Evolutionary conservation across 148 eudicot genomes (phyloP), one percentile per base, ranked within the genome.

Genomic region (Silene latifolia): DNA sequence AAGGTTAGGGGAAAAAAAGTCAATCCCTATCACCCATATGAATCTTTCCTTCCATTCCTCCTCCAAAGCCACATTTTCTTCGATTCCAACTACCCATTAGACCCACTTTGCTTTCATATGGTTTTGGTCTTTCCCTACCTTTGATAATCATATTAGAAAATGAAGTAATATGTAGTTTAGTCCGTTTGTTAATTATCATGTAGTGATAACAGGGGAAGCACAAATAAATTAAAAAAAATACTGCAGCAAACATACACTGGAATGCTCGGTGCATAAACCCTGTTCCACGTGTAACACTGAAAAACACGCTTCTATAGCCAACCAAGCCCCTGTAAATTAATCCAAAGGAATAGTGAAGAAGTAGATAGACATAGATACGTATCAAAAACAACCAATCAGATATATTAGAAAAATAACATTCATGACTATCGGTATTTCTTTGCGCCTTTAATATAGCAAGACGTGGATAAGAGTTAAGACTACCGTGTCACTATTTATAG

Each of bases 181-280:
- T 51, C 23, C 27, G 32, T 17, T 9, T 72, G 51, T 59, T 58
- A 60, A 58, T 58, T 7, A 24, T 18, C 54, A 42, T 56, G 44
- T 5, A 51, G 1, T n/a, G 71, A 29, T 44, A 62, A 24, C 9
- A 62, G 4, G 73, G 32, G 15, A 48, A 69, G 32, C 4, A 39
- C 42, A 67, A n/a, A 35, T 0, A 21, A 51, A 15, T 0, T 19
- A 74, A 44, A 54, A 15, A 67, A 54, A 9, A 4, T 7, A 54
- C 47, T 13, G 48, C 48, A 46, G 3, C 27, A 35, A 58, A 67
- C 90, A 77, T 96, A 96, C 99, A 72, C 78, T 88, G 74, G 86
- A 96, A 96, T 73, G 99, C 99, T 32, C 99, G 91, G 77, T 96
- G 99, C 99, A 96, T 96, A 74, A 96, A 96, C 79, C 99, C 99